Evolutionary conservation across 2,329 filamentous ascomycete species (phyloP), one percentile per base, ranked within the genome.

Genomic region (Blumeria graminis): DNA sequence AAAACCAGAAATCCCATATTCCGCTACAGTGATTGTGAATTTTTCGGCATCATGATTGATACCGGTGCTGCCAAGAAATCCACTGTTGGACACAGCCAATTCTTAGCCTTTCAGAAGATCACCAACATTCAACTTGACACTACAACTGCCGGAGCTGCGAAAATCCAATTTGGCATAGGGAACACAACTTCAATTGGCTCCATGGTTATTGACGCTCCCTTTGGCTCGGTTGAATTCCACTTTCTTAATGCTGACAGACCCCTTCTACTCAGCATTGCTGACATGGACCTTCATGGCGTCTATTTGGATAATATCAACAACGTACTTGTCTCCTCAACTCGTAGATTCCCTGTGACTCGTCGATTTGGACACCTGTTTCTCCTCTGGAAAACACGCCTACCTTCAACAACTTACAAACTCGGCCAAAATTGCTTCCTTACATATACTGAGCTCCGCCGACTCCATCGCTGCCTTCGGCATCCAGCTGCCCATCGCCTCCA

Each of bases 21-120:
- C 33, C 54, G 54, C 14, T 55, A 55, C 39, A 13, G 28, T 7
- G 36, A 33, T 13, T 1, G 35, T 11, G 32, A 55, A 34, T 55
- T 45, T 13, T 45, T 18, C 35, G 38, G 54, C n/a, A 46, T 55
- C 34, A 45, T 55, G 33, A 55, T 55, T 4, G 54, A 55, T 46
- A 45, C 41, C 33, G 54, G 54, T 13, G 54, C 39, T 9, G 22
- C 54, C 10, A 46, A 11, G 34, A 18, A 18, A 11, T 55, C 54
- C 3, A 55, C 54, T 16, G 38, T 39, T 6, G n/a, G 54, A 22
- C 46, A 45, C 13, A 35, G 36, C 22, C 54, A 55, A 16, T 45
- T 34, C 16, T 18, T 45, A 13, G 54, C n/a, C 11, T 48, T 45
- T 34, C 33, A 45, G 4, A 45, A 34, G 22, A 41, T 55, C 18